Evolutionary conservation across 306 rosid species (phyloP).

Genomic region (Castanospermum australe): DNA sequence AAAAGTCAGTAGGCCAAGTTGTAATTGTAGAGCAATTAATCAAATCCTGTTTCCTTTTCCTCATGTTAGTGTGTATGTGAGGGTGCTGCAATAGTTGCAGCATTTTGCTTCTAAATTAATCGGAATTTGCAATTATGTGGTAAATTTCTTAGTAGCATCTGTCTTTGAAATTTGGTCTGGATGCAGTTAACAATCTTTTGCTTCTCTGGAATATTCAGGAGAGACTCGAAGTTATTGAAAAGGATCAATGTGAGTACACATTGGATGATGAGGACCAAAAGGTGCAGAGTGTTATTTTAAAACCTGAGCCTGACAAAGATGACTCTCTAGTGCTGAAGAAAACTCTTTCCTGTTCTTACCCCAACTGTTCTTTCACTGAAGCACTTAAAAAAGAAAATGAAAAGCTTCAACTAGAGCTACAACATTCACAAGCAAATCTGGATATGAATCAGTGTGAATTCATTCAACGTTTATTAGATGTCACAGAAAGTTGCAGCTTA

Average conservation of each 20-base stretch:
- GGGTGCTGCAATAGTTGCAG: neutral
- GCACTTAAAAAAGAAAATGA: constrained; percentile 88
- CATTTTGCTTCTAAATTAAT: neutral
- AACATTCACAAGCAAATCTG: constrained; percentile 73
- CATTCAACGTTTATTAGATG: constrained; percentile 79
- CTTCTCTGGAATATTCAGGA: constrained; percentile 56
- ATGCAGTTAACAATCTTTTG: neutral
- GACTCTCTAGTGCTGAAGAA: constrained; percentile 76
- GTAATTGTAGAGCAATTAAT: neutral
- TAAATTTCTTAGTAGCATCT: constrained; percentile 1
- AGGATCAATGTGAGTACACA: constrained; percentile 89
- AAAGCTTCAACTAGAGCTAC: constrained; percentile 89
- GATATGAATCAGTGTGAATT: constrained; percentile 83
- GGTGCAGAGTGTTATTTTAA: constrained; percentile 79
- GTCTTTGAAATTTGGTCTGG: constrained; percentile 7
- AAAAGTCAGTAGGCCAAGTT: neutral
- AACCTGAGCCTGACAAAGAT: constrained; percentile 69
- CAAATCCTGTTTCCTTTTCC: neutral
- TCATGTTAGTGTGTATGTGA: neutral
- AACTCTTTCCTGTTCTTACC: constrained; percentile 92
- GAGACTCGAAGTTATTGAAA: constrained; percentile 84
- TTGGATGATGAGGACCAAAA: constrained; percentile 88
- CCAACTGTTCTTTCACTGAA: constrained; percentile 68
- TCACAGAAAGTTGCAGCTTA: constrained; percentile 71
- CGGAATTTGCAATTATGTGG: neutral